Percentiles rank a stretch among this genome's conserved stretches.
Conservation (phyloP, 2,329 filamentous ascomycete species). For the Alternaria longipes region DNA sequence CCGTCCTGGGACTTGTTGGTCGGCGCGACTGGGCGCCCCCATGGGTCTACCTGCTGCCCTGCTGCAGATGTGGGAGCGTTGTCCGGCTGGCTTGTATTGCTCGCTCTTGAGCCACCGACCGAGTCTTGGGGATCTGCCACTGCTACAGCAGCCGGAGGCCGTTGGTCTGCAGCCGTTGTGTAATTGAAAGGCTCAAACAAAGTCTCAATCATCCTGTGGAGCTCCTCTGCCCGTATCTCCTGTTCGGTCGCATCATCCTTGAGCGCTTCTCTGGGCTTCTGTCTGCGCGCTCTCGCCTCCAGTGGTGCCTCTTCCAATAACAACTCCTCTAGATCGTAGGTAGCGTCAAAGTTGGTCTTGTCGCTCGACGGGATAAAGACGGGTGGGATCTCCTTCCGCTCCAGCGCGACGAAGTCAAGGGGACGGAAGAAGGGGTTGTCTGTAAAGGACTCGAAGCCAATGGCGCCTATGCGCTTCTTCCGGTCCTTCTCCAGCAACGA, state of each 20-base stretch:
- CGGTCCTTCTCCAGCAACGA: slow-evolving; percentile 83
- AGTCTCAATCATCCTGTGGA: slow-evolving; percentile 92
- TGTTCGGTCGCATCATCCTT: slow-evolving; percentile 95
- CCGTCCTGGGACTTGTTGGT: slow-evolving; percentile 47
- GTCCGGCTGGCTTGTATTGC: slow-evolving; percentile 47
- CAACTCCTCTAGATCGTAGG: slow-evolving; percentile 94
- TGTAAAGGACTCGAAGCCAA: slow-evolving; percentile 82
- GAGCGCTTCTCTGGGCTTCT: slow-evolving; percentile 90
- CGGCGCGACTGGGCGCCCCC: slow-evolving; percentile 38
- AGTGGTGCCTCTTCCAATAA: slow-evolving; percentile 93
- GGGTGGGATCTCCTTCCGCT: slow-evolving; percentile 87
- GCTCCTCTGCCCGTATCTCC: slow-evolving; percentile 92
- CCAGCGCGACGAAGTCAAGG: slow-evolving; percentile 84
- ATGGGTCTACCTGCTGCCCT: slow-evolving; percentile 47
- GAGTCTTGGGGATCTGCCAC: slow-evolving; percentile 44
- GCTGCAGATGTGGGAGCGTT: slow-evolving; percentile 43
- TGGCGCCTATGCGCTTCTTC: slow-evolving; percentile 81
- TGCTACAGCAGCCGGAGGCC: slow-evolving; percentile 53
- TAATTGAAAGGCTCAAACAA: slow-evolving; percentile 97
- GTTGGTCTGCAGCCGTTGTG: slow-evolving; percentile 81
- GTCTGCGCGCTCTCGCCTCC: slow-evolving; percentile 88
- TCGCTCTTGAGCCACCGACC: slow-evolving; percentile 40
- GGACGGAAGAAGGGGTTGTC: slow-evolving; percentile 88
- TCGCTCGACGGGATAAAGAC: slow-evolving; percentile 94
- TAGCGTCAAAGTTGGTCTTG: slow-evolving; percentile 99